Evolutionary conservation across 2,329 filamentous ascomycete genomes (phyloP).

Genomic region (Claviceps africana): DNA sequence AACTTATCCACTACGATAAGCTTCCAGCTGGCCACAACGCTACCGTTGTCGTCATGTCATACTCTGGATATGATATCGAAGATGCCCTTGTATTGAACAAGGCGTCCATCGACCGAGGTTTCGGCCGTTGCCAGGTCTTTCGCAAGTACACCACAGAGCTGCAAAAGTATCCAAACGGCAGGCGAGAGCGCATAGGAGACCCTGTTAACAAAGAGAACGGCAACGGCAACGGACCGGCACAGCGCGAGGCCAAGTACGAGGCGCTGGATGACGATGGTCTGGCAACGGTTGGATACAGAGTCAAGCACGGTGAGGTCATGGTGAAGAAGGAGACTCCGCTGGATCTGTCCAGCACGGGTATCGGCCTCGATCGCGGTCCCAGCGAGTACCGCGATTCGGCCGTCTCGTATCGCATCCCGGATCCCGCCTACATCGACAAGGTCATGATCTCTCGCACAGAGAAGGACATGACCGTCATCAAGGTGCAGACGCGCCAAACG

Average conservation of each 20-base stretch:
- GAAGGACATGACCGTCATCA: conserved; percentile 72
- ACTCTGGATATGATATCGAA: conserved; percentile 98
- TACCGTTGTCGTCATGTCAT: conserved; percentile 97
- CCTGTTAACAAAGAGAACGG: conserved; percentile 37
- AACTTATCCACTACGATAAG: conserved; percentile 93
- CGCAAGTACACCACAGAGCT: conserved; percentile 80
- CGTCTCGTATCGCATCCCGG: conserved; percentile 68
- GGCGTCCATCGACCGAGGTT: conserved; percentile 85
- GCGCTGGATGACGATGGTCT: conserved; percentile 76
- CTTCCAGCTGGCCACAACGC: conserved; percentile 94
- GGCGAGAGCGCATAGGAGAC: conserved; percentile 49
- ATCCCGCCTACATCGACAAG: conserved; percentile 87
- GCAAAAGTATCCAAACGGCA: conserved; percentile 80
- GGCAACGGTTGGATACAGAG: conserved; percentile 68
- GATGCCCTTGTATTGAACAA: conserved; percentile 96
- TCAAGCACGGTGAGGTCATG: conserved; percentile 71
- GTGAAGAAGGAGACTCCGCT: conserved; percentile 79
- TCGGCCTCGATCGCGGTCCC: conserved; percentile 50
- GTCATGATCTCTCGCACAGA: conserved; percentile 88
- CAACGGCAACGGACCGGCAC: conserved; percentile 51
- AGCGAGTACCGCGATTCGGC: conserved; percentile 54
- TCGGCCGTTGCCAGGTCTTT: conserved; percentile 95
- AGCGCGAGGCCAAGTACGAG: conserved; percentile 52
- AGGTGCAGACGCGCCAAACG: conserved; percentile 92
- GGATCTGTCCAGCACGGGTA: conserved; percentile 59